These are phyloP conservation scores for Phanerochaete carnosa DNA, from an alignment of 768 basidiomycete species.

Conservation along the genomic window DNA sequence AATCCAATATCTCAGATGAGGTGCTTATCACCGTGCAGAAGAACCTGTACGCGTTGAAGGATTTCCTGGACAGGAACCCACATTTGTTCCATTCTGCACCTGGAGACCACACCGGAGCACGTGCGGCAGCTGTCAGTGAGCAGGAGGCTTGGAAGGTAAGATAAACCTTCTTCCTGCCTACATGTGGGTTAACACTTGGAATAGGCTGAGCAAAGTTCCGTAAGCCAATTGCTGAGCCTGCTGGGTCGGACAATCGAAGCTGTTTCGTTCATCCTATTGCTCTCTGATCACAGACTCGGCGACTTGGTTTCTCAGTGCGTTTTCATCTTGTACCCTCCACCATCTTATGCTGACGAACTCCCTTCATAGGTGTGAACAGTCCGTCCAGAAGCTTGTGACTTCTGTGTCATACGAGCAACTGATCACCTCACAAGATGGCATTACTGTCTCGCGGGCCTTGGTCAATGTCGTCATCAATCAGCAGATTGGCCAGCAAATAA, in stretches of 20 bases:
- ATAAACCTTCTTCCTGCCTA: background rate
- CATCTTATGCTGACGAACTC: conserved; percentile 1
- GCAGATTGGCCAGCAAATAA: conserved; percentile 95
- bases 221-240: conserved; percentile 71
- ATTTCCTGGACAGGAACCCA: conserved; percentile 76
- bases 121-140: conserved; percentile 55
- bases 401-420: conserved; percentile 83
- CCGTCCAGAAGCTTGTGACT: conserved; percentile 65
- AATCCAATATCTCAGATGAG: conserved; percentile 61
- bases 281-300: conserved; percentile 87
- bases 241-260: conserved; percentile 89
- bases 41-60: conserved; percentile 74
- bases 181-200: conserved; percentile 13
- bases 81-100: conserved; percentile 84
- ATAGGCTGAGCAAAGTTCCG: conserved; percentile 79
- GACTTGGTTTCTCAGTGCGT: conserved; percentile 81
- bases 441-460: conserved; percentile 82
- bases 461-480: conserved; percentile 97
- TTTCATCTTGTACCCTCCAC: background rate
- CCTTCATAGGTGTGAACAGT: conserved; percentile 60
- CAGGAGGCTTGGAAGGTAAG: conserved; percentile 88
- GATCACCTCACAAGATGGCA: conserved; percentile 80
- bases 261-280: conserved; percentile 86
- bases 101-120: conserved; percentile 58
- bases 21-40: conserved; percentile 69